phyloP scores from a whole-genome alignment of 148 eudicot genomes.

The Chenopodium quinoa region DNA sequence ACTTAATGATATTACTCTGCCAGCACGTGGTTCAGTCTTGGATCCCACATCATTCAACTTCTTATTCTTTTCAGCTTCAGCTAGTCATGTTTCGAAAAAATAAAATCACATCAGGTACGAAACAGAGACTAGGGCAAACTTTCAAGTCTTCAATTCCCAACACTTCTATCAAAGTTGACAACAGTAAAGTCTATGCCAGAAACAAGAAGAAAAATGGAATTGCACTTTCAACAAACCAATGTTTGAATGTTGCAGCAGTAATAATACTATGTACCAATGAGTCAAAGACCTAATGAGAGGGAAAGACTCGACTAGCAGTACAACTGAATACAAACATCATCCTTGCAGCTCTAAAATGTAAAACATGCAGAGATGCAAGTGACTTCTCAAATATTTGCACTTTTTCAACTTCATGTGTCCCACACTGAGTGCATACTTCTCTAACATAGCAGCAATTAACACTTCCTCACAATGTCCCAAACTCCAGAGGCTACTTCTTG shows the following conservation, averaged over 20 bases:
- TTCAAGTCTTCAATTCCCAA: neutral
- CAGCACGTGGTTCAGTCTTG: conserved; percentile 49
- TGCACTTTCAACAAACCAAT: neutral
- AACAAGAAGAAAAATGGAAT: neutral
- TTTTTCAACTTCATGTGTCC: neutral
- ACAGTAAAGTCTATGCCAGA: neutral
- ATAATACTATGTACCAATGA: neutral
- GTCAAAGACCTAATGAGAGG: neutral
- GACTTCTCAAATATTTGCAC: neutral
- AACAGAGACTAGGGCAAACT: neutral
- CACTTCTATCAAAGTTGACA: neutral
- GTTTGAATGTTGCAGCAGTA: neutral
- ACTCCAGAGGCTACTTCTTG: neutral
- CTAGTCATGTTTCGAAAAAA: conserved; percentile 30
- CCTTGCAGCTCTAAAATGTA: neutral
- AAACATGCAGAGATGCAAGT: neutral
- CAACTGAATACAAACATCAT: neutral
- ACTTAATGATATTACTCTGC: conserved; percentile 67
- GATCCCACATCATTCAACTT: conserved; percentile 49
- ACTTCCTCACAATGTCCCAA: neutral
- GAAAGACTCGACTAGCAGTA: neutral
- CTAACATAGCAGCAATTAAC: neutral
- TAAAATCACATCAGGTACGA: conserved; percentile 1
- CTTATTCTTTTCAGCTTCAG: conserved; percentile 60
- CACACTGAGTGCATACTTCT: neutral